phyloP scores from a whole-genome alignment of 2,329 filamentous ascomycete genomes.

The Stemphylium vesicarium region DNA sequence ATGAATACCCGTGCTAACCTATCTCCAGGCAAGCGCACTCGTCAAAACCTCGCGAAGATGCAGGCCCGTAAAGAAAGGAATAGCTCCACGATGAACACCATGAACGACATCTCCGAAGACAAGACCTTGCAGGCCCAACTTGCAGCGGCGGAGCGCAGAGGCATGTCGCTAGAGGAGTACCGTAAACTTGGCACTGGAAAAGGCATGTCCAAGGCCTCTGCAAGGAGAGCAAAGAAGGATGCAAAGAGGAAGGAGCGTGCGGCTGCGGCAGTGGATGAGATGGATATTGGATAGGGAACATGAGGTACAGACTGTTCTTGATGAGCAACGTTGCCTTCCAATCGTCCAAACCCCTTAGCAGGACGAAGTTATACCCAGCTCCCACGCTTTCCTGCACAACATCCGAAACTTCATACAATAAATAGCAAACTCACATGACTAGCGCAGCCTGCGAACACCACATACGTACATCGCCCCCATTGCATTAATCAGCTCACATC shows the following conservation, averaged over 20 bases:
- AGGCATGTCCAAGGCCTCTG: constrained; percentile 4
- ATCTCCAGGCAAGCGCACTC: constrained; percentile 22
- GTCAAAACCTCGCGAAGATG: constrained; percentile 29
- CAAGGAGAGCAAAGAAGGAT: constrained; percentile 9
- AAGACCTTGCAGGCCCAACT: constrained; percentile 16
- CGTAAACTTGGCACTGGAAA: constrained; percentile 10
- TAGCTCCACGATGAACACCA: constrained; percentile 6
- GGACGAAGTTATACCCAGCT: not conserved
- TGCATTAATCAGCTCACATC: not conserved
- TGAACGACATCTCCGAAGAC: constrained; percentile 6
- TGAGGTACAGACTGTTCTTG: too few relatives aligned
- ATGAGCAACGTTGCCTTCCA: too few relatives aligned
- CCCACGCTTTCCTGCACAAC: not conserved
- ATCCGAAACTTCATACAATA: not conserved
- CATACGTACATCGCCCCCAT: not conserved
- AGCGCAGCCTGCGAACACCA: not conserved
- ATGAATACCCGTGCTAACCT: not conserved
- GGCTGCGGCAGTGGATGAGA: constrained; percentile 7
- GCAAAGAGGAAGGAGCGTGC: constrained; percentile 1
- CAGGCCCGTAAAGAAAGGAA: constrained; percentile 21
- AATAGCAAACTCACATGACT: not conserved
- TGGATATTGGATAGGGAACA: constrained; percentile 13
- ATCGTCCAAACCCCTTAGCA: too few relatives aligned
- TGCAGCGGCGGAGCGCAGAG: constrained; percentile 23
- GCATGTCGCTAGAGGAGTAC: constrained; percentile 20